Evolutionary conservation across 2,329 filamentous ascomycete species (phyloP), one percentile per base, ranked within the genome.

Genomic region (Ceratocystis ficicola): DNA sequence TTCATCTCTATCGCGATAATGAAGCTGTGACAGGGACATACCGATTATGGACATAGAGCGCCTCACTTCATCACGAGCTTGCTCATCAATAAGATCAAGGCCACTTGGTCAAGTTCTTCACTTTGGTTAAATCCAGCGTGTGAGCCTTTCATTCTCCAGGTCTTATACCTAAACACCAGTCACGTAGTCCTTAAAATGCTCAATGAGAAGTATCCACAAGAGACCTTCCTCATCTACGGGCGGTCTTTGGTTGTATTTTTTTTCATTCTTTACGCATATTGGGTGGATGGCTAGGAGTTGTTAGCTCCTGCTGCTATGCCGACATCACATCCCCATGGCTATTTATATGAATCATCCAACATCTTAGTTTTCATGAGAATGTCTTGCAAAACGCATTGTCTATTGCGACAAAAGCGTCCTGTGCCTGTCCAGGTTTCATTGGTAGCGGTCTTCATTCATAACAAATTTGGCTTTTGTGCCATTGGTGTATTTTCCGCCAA

Each of bases 401-500:
- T 66, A 68, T 68, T 68, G 17, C 65, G 65, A 52, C 62, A 66
- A 65, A 68, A 15, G 10, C 41, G 50, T 50, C 61, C 61, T 30
- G 57, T 55, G 61, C 64, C 52, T 65, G 63, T 62, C 66, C 52
- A 44, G 44, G 64, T 44, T 66, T 64, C 65, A 32, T 63, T 44
- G 61, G 60, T 61, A 63, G 64, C 64, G 66, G 64, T 61, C 59
- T 46, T 64, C 44, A 62, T 64, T 65, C 60, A 68, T 63, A 60
- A 67, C 61, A 65, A 68, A 46, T 68, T 28, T 25, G 66, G 63
- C 66, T 68, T 68, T 68, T 68, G 64, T 62, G 66, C 66, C 66
- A 68, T 66, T 62, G 52, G 55, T 64, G 60, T 68, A 68, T 68
- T 68, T 68, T 68, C 66, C 64, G 66, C 64, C 46, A 61, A 64